phyloP scores from a whole-genome alignment of 768 basidiomycete genomes.

The Phanerodontia chrysosporium region DNA sequence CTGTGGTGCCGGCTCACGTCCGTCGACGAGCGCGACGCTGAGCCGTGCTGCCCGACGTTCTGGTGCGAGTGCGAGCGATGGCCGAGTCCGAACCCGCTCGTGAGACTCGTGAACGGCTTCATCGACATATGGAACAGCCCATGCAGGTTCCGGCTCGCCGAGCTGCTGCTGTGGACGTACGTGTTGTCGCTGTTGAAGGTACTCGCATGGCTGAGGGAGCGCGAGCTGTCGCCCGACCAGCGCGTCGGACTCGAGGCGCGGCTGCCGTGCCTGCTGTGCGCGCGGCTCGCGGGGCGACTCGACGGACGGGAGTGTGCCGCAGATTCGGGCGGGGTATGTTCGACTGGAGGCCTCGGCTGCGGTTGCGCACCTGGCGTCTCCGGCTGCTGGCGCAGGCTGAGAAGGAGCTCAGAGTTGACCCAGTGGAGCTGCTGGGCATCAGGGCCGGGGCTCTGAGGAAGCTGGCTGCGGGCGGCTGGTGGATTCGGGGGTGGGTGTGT shows the following conservation, averaged over 20 bases:
- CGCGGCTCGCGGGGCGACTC: constrained; percentile 24
- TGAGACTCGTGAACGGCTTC: constrained; percentile 55
- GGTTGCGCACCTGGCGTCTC: constrained; percentile 23
- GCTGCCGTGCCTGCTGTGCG: constrained; percentile 5
- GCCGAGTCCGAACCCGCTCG: constrained; percentile 38
- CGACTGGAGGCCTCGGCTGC: constrained; percentile 16
- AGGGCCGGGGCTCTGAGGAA: constrained; percentile 33
- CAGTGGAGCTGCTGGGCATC: constrained; percentile 56
- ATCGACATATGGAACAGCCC: constrained; percentile 54
- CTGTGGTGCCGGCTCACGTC: constrained; percentile 7
- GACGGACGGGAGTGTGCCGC: constrained; percentile 16
- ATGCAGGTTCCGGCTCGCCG: constrained; percentile 49
- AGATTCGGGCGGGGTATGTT: constrained; percentile 26
- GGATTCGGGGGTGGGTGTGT: background rate
- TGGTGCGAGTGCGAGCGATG: constrained; percentile 31
- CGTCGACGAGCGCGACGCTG: background rate
- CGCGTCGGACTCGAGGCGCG: constrained; percentile 58
- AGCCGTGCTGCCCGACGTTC: constrained; percentile 13
- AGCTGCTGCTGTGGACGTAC: constrained; percentile 45
- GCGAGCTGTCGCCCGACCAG: constrained; percentile 12
- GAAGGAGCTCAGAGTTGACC: constrained; percentile 81
- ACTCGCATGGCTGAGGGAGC: constrained; percentile 8
- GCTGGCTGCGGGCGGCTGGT: constrained; percentile 17
- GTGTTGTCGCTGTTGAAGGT: constrained; percentile 35
- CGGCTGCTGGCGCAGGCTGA: constrained; percentile 47